Base-by-base conservation (phyloP, 257 asterid species). In the Handroanthus guayacan region DNA sequence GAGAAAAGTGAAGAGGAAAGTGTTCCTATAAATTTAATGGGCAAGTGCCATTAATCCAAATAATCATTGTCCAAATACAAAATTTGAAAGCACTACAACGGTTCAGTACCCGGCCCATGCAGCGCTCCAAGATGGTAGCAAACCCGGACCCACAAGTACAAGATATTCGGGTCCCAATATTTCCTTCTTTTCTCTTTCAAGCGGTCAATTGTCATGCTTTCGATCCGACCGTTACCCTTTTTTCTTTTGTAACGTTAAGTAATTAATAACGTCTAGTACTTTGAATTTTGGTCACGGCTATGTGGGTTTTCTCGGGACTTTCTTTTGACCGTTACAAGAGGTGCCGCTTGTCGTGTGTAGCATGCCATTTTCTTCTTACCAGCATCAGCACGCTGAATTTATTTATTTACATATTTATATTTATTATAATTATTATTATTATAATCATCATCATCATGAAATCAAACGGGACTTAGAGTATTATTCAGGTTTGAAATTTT, bases 261-360 rank as follows among this genome's bases (percentile, higher is more conserved):
- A 55, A 70, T 70, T 8, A 39, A 2, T 36, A 16, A 1, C 0
- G 6, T 43, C 20, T 0, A 25, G 31, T 25, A 25, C 31, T 25
- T 25, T 25, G 31, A 25, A 25, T 25, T 25, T 25, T 25, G 31
- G 1, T 25, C 1, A 25, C 1, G 3, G 6, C 18, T 0, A 50
- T 12, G 56, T 14, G 56, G 14, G 2, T 11, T 34, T 58, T 5
- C 12, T 9, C 47, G 72, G 9, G 62, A 63, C 44, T 51, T 63
- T 14, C 34, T 47, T 55, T 75, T 66, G 81, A 77, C 81, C 43
- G 60, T 69, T 76, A 39, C 60, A 20, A 39, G 58, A 18, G 14
- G 11, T 20, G 58, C 50, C 66, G 8, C 37, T 69, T 77, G 76
- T 77, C 61, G 61, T 48, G 8, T 1, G 68, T 4, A 43, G 36